Evolutionary conservation across 2,329 filamentous ascomycete species (phyloP), one percentile per base, ranked within the genome.

Genomic region (Talaromyces verruculosus): DNA sequence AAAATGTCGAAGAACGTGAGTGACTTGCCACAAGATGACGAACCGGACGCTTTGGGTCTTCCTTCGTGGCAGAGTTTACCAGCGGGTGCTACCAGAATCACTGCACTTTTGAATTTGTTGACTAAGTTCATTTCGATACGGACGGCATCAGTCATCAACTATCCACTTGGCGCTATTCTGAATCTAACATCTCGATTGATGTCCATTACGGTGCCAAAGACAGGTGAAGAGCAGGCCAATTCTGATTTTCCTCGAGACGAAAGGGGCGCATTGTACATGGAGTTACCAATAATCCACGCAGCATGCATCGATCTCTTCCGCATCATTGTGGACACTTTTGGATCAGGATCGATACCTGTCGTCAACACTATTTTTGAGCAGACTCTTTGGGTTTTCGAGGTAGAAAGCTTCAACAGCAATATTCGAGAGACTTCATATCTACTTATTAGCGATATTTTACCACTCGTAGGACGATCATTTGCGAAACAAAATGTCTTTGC

Each of bases 201-300:
- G 41, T 87, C 89, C 19, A 84, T 96, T 53, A 76, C 84, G 75
- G 69, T 87, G 76, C 76, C 86, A 70, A 65, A 83, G 71, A 70
- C 78, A 59, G 69, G 83, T 73, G 74, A 80, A 76, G 67, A 73
- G 30, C 86, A 89, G 67, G 82, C 88, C 67, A 93, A 93, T 71
- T 83, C 88, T 7, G 89, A 91, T 68, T 87, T 95, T 68, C 85
- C 88, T 37, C 87, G 90, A 67, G 91, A 96, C 60, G 94, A 97
- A 77, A 89, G 89, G 67, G 92, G 96, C 63, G 87, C 89, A 53
- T 83, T 97, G 3, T 93, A 91, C 86, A 81, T 85, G 57, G 82
- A 87, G 19, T 83, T 97, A 11, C 91, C 93, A 4, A 83, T 85
- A 10, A 85, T 97, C 45, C 92, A 97, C 72, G 78, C 88, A 15